Percentiles rank a stretch among this genome's conserved stretches.
Evolutionary conservation across 352 stramenopile species (phyloP).

Genomic region (Phytophthora idaei): DNA sequence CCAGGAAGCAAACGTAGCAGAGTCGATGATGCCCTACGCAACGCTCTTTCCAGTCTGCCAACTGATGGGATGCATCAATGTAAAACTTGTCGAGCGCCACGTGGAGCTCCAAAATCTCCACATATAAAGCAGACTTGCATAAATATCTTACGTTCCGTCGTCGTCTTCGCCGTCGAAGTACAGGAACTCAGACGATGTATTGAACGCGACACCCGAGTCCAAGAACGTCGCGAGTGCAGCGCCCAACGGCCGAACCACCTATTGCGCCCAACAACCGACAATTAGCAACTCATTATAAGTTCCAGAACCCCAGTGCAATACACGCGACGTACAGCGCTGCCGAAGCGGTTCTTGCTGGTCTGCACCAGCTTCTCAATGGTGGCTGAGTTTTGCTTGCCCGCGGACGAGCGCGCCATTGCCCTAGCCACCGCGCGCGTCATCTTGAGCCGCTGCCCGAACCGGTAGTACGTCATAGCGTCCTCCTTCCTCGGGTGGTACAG

Average conservation of each 20-base stretch:
- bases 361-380: conserved; percentile 70
- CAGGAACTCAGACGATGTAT: conserved; percentile 65
- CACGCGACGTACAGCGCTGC: conserved; percentile 56
- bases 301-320: conserved; percentile 5
- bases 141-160: conserved; percentile 75
- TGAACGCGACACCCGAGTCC: conserved; percentile 62
- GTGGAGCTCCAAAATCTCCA: conserved; percentile 7
- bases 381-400: conserved; percentile 48
- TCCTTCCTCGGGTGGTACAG: conserved; percentile 9
- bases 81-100: conserved; percentile 9
- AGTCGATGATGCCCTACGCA: conserved; percentile 20
- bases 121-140: conserved; percentile 7
- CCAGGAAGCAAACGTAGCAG: not conserved
- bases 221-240: conserved; percentile 52
- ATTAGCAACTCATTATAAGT: conserved; percentile 6
- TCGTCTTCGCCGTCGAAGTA: conserved; percentile 85
- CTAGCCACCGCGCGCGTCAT: conserved; percentile 69
- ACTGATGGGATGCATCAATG: conserved; percentile 11
- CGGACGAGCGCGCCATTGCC: conserved; percentile 63
- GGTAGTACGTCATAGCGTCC: conserved; percentile 73
- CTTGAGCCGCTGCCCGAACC: conserved; percentile 60
- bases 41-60: not conserved
- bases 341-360: conserved; percentile 67
- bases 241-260: conserved; percentile 60
- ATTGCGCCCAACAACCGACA: not conserved